phyloP scores from a whole-genome alignment of 345 rosid species.

The Syzygium aromaticum region DNA sequence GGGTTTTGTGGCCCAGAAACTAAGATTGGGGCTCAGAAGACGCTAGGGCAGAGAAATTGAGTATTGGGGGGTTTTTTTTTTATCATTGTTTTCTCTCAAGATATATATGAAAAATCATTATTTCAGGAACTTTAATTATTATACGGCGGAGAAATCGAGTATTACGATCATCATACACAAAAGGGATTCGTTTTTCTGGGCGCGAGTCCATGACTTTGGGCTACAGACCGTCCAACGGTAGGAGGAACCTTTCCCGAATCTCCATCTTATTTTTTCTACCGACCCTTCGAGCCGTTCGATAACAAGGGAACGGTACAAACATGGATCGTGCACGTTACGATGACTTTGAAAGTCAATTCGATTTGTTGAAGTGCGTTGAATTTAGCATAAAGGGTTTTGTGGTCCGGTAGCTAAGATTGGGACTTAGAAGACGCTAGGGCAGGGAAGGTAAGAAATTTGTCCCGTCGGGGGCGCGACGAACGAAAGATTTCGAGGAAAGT shows the following conservation, averaged over 20 bases:
- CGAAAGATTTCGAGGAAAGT: background rate
- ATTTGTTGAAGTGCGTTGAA: background rate
- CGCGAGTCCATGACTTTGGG: background rate
- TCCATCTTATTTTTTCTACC: background rate
- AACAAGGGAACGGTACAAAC: background rate
- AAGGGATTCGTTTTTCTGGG: background rate
- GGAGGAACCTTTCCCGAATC: background rate
- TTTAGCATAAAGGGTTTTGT: background rate
- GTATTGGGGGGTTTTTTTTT: no score
- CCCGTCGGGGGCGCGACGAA: background rate
- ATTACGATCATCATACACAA: background rate
- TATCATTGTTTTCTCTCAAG: no score
- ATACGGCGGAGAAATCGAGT: no score
- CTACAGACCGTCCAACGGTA: background rate
- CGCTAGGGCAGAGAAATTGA: background rate
- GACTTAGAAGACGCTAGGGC: background rate
- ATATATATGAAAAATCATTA: no score
- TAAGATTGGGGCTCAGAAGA: background rate
- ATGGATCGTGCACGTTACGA: fast-evolving
- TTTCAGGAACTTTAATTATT: no score
- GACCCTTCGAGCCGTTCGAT: background rate
- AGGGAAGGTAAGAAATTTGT: background rate
- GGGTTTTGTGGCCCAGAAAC: background rate
- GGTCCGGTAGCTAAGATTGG: background rate
- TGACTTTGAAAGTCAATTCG: background rate